Evolutionary conservation across 1,284 basidiomycete species (phyloP).

Genomic region (Clitocybe nebularis): DNA sequence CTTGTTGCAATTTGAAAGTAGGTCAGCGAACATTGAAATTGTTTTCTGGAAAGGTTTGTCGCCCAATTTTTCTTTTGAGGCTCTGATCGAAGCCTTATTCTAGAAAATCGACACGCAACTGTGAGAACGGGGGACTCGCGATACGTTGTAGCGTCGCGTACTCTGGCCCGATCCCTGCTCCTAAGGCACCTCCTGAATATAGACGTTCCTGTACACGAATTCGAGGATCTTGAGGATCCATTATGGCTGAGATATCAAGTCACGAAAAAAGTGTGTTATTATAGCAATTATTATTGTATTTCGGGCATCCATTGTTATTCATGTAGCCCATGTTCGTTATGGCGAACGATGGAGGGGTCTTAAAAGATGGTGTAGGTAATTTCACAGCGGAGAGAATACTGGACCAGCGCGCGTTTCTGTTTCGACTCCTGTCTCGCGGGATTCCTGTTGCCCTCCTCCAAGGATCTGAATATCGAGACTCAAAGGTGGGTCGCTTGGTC

Average conservation of each 20-base stretch:
- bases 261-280: conserved; percentile 36
- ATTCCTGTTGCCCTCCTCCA: conserved; percentile 50
- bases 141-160: conserved; percentile 41
- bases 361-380: conserved; percentile 13
- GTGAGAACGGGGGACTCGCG: conserved; percentile 31
- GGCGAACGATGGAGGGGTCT: conserved; percentile 47
- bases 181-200: conserved; percentile 45
- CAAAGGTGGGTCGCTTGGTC: conserved; percentile 47
- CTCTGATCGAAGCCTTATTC: not conserved
- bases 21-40: conserved; percentile 57
- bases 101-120: conserved; percentile 40
- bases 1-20: conserved; percentile 43
- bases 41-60: conserved; percentile 56
- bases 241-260: conserved; percentile 45
- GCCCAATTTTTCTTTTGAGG: not conserved
- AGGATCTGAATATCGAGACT: conserved; percentile 54
- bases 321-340: conserved; percentile 65
- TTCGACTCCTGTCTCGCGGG: conserved; percentile 40
- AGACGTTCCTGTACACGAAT: conserved; percentile 38
- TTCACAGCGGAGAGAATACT: conserved; percentile 32
- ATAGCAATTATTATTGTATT: too few relatives aligned
- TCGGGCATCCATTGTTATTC: too few relatives aligned
- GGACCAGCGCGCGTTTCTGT: conserved; percentile 46
- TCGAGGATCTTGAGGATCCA: conserved; percentile 40
- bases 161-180: conserved; percentile 48